Evolutionary conservation across 164 flowering plant genomes (phyloP).

Genomic region (Liriodendron chinense): DNA sequence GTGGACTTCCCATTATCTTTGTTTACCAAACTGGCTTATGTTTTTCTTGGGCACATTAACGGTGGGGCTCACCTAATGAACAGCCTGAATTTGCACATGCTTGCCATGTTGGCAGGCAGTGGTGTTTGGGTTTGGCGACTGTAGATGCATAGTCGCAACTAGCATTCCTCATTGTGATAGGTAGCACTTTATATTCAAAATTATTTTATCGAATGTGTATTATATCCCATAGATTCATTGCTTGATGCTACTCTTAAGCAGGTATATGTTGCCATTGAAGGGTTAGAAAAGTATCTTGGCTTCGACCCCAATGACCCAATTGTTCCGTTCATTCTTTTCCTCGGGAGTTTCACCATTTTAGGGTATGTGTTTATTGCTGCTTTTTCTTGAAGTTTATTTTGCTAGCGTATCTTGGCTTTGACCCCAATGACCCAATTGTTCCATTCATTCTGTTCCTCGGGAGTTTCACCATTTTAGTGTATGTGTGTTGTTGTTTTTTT

Average conservation of each 20-base stretch:
- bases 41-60: not conserved
- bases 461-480: slow-evolving; percentile 69
- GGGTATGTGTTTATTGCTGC: slow-evolving; percentile 53
- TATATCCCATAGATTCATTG: not conserved
- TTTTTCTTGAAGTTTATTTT: not conserved
- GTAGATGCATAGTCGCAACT: too few relatives aligned
- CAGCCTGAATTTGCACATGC: not conserved
- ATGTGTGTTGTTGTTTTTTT: slow-evolving; percentile 19
- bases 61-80: not conserved
- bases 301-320: slow-evolving; percentile 84
- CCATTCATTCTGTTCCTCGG: slow-evolving; percentile 62
- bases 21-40: not conserved
- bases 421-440: slow-evolving; percentile 79
- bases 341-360: slow-evolving; percentile 63
- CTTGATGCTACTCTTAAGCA: slow-evolving; percentile 24
- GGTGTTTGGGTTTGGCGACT: not conserved
- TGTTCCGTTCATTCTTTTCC: slow-evolving; percentile 54
- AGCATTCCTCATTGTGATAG: not conserved
- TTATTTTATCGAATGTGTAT: not conserved
- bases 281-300: slow-evolving; percentile 65
- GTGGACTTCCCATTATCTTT: not conserved
- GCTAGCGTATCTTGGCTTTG: slow-evolving; percentile 54
- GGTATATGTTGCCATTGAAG: slow-evolving; percentile 60
- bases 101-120: not conserved
- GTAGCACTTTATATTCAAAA: not conserved